Base-by-base conservation (phyloP, 164 flowering plant species). In the Malania oleifera region DNA sequence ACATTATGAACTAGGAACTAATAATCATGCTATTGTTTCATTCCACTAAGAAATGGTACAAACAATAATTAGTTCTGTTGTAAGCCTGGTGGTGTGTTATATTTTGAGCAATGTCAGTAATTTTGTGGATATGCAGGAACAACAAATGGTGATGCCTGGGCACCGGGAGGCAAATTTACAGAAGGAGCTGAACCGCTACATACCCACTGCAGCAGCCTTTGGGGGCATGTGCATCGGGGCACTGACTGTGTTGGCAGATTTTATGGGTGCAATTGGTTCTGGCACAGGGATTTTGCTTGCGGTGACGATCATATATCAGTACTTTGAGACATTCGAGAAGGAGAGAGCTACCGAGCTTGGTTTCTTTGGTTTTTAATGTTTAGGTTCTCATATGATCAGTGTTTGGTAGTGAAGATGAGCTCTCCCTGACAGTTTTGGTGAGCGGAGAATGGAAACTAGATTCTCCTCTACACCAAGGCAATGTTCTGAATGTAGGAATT, bases 201-300 rank as follows among this genome's bases (percentile, higher is more conserved):
- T 84, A 14, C 87, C 87, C 22, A 82, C 87, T 2, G 87, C 87
- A 1, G 90, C 90, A 24, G 90, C 90, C 48, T 84, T 84, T 57
- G 90, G 90, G 13, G 90, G 87, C 41, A 72, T 84, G 68, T 84
- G 89, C 75, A 84, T 84, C 52, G 89, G 89, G 38, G 90, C 90
- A 51, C 60, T 84, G 25, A 84, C 86, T 0, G 90, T 82, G 40
- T 64, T 84, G 73, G 86, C 90, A 11, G 90, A 84, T 71, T 77
- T 84, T 69, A 84, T 84, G 90, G 90, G 90, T 0, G 90, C 90
- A 2, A 84, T 84, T 25, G 90, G 90, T n/a, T 84, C 90, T 0
- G 89, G 89, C 3, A 84, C 89, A 15, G 89, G 89, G 35, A 84
- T 84, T 55, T 68, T 84, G 2, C 82, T 84, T 50, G 89, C 89